Evolutionary conservation across 257 asterid genomes (phyloP).

Genomic region (Prunella vulgaris): DNA sequence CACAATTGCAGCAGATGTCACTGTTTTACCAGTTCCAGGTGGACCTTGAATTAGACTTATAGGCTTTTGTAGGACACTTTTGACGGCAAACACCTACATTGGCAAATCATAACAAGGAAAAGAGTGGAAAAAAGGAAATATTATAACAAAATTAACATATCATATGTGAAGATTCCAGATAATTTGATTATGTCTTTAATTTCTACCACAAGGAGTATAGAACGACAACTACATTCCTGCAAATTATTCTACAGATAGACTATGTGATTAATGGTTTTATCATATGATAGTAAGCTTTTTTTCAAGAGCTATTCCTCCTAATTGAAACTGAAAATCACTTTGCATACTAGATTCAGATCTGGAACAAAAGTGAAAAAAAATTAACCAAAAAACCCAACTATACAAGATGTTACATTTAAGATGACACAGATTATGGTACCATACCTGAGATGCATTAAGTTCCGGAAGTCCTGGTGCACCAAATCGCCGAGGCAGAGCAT

Average conservation of each 20-base stretch:
- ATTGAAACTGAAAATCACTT: not conserved
- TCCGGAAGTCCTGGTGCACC: constrained; percentile 99
- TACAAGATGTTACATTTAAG: constrained; percentile 2
- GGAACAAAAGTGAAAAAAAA: constrained; percentile 1
- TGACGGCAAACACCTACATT: constrained; percentile 86
- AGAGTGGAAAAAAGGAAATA: not conserved
- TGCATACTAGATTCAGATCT: not conserved
- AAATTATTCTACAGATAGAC: not conserved
- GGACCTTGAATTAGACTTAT: constrained; percentile 97
- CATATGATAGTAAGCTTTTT: not conserved
- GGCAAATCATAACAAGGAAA: constrained; percentile 13
- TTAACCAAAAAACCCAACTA: not conserved
- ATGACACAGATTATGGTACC: constrained; percentile 10
- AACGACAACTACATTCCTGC: not conserved
- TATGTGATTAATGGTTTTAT: not conserved
- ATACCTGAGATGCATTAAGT: constrained; percentile 97
- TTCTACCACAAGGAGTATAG: not conserved
- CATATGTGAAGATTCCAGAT: not conserved
- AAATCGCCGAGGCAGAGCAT: constrained; percentile 91
- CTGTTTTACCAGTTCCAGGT: constrained; percentile 98
- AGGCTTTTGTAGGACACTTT: constrained; percentile 97
- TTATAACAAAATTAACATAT: constrained; percentile 6
- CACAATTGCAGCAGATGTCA: constrained; percentile 96
- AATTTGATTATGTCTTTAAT: not conserved
- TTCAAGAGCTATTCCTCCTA: not conserved